Evolutionary conservation across 73 alveolate genomes (phyloP).

Genomic region (Tetrahymena elliotti): DNA sequence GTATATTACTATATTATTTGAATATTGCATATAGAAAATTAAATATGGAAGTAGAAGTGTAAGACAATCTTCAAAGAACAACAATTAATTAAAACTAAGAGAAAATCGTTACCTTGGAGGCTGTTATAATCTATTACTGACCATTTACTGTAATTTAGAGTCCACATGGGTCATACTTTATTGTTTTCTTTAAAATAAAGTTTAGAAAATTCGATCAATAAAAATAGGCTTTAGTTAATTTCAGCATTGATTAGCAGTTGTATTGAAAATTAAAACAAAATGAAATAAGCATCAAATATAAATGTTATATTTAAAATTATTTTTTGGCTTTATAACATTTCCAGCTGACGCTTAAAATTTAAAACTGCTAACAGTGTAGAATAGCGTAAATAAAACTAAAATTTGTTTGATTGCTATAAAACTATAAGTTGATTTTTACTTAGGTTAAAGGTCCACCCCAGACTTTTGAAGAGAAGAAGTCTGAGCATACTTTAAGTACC

Average conservation of each 20-base stretch:
- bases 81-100: neutral
- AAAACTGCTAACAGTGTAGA: neutral
- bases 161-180: neutral
- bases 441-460: neutral
- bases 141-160: neutral
- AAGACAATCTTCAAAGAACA: neutral
- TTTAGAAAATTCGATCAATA: neutral
- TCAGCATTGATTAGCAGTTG: neutral
- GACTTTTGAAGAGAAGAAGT: neutral
- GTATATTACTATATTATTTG: neutral
- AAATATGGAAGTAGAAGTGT: neutral
- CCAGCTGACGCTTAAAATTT: too few species aligned
- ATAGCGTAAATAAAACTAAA: neutral
- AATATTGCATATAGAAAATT: neutral
- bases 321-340: neutral
- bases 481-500: neutral
- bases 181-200: neutral
- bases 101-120: neutral
- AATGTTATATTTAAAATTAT: neutral
- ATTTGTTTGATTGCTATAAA: neutral
- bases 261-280: neutral
- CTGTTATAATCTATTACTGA: neutral
- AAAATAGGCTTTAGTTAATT: neutral
- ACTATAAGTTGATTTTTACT: neutral
- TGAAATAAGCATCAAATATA: too few species aligned